These are phyloP conservation scores for Hyaloscypha bicolor DNA, from an alignment of 495 filamentous ascomycete species.

Conservation along the genomic window DNA sequence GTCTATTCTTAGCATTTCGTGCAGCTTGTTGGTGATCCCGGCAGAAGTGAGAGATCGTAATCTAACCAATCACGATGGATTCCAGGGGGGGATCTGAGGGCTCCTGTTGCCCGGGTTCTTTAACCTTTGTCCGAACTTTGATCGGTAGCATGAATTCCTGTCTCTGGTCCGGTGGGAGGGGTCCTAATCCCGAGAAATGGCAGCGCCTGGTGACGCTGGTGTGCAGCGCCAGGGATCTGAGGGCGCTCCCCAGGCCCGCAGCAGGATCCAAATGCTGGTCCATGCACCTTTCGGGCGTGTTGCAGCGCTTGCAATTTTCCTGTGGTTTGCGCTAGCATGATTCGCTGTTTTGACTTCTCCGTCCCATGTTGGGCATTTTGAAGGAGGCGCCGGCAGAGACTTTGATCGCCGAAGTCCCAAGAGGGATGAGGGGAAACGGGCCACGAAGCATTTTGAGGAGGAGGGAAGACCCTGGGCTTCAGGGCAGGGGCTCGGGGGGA, in stretches of 20 bases:
- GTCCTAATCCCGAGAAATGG: conserved; percentile 15
- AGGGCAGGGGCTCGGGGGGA: not conserved
- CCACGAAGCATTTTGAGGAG: not conserved
- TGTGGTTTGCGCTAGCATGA: not conserved
- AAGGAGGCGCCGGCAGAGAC: not conserved
- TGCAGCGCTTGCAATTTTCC: not conserved
- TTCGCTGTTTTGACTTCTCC: not conserved
- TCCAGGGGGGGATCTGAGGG: not conserved
- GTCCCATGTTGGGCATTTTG: not conserved
- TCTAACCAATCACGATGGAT: not conserved
- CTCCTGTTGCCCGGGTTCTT: not conserved
- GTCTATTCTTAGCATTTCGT: conserved; percentile 19
- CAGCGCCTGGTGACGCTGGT: conserved; percentile 11
- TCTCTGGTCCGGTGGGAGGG: not conserved
- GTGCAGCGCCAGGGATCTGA: conserved; percentile 5
- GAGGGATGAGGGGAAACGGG: not conserved
- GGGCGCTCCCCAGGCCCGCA: not conserved
- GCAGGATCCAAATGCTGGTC: conserved; percentile 19
- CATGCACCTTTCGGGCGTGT: conserved; percentile 6
- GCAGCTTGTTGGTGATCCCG: conserved; percentile 1
- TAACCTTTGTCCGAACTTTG: not conserved
- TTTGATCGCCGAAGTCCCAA: not conserved
- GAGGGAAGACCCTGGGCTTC: not conserved
- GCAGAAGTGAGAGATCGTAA: not conserved
- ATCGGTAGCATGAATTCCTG: not conserved